phyloP scores from a whole-genome alignment of 1,139 yeast genomes.

The Debaryomyces coudertii region DNA sequence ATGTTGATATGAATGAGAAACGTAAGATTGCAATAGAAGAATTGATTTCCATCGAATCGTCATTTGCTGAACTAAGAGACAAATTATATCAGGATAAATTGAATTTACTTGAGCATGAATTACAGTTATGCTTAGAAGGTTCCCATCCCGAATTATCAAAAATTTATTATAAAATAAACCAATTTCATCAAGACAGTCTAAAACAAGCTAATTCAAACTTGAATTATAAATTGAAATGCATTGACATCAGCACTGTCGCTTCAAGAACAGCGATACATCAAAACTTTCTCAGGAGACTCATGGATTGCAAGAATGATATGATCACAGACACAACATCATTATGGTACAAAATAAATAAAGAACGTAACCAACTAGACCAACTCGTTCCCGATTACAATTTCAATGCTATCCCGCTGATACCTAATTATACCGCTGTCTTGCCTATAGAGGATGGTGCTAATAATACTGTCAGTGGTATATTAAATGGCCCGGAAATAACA shows the following conservation, averaged over 20 bases:
- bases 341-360: conserved; percentile 93
- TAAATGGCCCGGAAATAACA: conserved; percentile 14
- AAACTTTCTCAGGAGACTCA: conserved; percentile 69
- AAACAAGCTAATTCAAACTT: conserved; percentile 68
- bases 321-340: conserved; percentile 76
- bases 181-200: conserved; percentile 69
- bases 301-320: conserved; percentile 68
- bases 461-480: conserved; percentile 2
- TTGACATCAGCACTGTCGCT: conserved; percentile 80
- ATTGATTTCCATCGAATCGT: conserved; percentile 76
- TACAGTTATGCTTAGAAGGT: conserved; percentile 85
- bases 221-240: conserved; percentile 73
- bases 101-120: conserved; percentile 74
- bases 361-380: conserved; percentile 82
- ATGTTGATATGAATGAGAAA: conserved; percentile 49
- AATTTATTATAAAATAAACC: conserved; percentile 70
- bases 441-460: conserved; percentile 14
- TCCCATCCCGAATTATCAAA: conserved; percentile 83
- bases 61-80: conserved; percentile 85
- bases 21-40: conserved; percentile 67
- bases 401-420: conserved; percentile 38
- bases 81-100: conserved; percentile 74
- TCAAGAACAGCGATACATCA: conserved; percentile 82
- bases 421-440: conserved; percentile 26
- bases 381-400: conserved; percentile 52